Base-by-base conservation (phyloP, 257 asterid genomes). In the Solanum medicagineum region DNA sequence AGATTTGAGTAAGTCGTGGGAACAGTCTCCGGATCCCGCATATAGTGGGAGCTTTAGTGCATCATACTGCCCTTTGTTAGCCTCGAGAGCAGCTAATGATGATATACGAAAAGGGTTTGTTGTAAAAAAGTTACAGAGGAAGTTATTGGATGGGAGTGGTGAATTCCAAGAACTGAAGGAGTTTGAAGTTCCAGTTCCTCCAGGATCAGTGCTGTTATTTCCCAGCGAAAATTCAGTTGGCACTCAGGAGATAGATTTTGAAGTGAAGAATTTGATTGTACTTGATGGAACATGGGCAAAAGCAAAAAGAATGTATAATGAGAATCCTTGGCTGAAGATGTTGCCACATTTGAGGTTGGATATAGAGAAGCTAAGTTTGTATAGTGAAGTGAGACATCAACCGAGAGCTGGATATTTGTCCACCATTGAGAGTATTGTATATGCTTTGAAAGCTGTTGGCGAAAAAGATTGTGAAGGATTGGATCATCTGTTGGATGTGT, bases 281-380 rank as follows among this genome's bases (percentile, higher is more conserved):
- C 85, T 96, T 90, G 98, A 95, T 65, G 98, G 97, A 5, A 96
- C 98, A 7, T 95, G 97, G 98, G 97, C 97, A 8, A 93, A 96
- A 90, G 98, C 99, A 10, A 95, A 89, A 87, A 94, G 98, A 86
- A 93, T 96, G 97, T 96, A 93, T 90, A 90, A 68, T 44, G 98
- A 94, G 94, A 96, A 93, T 42, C 98, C 98, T 3, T 95, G 99
- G 99, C 88, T 96, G 91, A 91, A 89, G 86, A 66, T 90, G n/a
- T 83, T 96, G 90, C 98, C 99, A 2, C 99, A 95, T 85, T 22
- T 94, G 86, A 87, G 89, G 85, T 88, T 96, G 93, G 94, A 92
- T 62, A 7, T 84, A 15, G 93, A 90, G 47, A 88, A 86, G 87
- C 60, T 70, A 86, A 96, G 98, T 89, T 92, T 96, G 94, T 95